Conservation (phyloP, 306 rosid genomes). For the Prunus campanulata region DNA sequence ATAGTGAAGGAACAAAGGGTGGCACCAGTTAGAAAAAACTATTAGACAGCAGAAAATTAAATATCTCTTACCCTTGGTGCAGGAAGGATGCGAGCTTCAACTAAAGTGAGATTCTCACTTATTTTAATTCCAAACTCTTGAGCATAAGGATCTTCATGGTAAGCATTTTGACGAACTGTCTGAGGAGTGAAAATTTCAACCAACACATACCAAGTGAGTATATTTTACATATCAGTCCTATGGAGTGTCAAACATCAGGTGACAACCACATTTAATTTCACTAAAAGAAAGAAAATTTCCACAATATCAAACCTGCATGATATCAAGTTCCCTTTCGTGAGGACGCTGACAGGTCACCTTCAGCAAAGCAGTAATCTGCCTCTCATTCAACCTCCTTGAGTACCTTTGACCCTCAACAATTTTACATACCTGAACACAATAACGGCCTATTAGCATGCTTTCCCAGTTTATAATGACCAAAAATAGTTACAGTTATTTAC, state of each 20-base stretch:
- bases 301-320: slow-evolving; percentile 57
- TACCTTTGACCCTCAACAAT: slow-evolving; percentile 95
- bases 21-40: not conserved
- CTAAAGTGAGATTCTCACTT: slow-evolving; percentile 80
- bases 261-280: not conserved
- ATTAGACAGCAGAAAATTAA: not conserved
- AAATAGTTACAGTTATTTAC: slow-evolving; percentile 29
- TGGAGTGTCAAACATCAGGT: not conserved
- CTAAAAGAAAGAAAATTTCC: not conserved
- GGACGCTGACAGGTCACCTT: slow-evolving; percentile 97
- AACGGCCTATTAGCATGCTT: slow-evolving; percentile 19
- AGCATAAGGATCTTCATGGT: slow-evolving; percentile 80
- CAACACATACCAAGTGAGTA: not conserved
- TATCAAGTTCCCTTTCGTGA: slow-evolving; percentile 71
- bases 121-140: slow-evolving; percentile 88
- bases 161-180: slow-evolving; percentile 87
- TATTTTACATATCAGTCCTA: not conserved
- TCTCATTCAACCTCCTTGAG: slow-evolving; percentile 76
- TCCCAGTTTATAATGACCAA: not conserved
- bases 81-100: slow-evolving; percentile 97
- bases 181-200: slow-evolving; percentile 26
- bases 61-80: slow-evolving; percentile 69
- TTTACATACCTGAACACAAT: slow-evolving; percentile 73
- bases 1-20: not conserved
- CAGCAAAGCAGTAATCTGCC: slow-evolving; percentile 82